These are phyloP conservation scores for Phoma sp. DNA, from an alignment of 2,329 filamentous ascomycete genomes.

Conservation along the genomic window DNA sequence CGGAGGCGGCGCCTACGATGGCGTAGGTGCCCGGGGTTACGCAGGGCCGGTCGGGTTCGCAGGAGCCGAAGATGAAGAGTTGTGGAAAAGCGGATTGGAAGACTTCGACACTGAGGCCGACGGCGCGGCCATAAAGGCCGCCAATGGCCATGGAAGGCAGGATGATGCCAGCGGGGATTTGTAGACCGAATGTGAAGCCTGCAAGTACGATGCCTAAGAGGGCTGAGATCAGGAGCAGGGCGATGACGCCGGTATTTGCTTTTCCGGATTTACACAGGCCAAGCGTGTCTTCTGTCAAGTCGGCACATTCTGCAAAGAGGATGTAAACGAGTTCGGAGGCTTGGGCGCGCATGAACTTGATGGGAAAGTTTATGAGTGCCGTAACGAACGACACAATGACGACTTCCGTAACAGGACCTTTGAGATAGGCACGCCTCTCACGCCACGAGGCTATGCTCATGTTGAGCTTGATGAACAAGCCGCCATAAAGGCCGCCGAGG, in stretches of 20 bases:
- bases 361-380: slow-evolving; percentile 90
- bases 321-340: slow-evolving; percentile 88
- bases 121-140: slow-evolving; percentile 83
- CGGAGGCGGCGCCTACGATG: slow-evolving; percentile 92
- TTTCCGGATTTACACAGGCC: slow-evolving; percentile 88
- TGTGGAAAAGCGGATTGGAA: slow-evolving; percentile 79
- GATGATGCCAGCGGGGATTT: slow-evolving; percentile 94
- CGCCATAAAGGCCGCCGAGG: slow-evolving; percentile 90
- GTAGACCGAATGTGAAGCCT: slow-evolving; percentile 87
- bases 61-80: slow-evolving; percentile 79
- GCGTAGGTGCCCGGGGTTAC: slow-evolving; percentile 95
- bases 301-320: slow-evolving; percentile 88
- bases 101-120: slow-evolving; percentile 88
- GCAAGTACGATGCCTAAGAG: slow-evolving; percentile 84
- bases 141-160: slow-evolving; percentile 96
- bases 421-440: slow-evolving; percentile 69
- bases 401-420: slow-evolving; percentile 78
- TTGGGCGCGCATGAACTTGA: slow-evolving; percentile 94
- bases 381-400: slow-evolving; percentile 79
- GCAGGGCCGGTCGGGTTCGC: slow-evolving; percentile 84
- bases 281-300: slow-evolving; percentile 82
- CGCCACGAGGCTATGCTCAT: slow-evolving; percentile 86
- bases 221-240: slow-evolving; percentile 81
- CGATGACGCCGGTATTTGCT: slow-evolving; percentile 80
- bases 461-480: slow-evolving; percentile 92